Evolutionary conservation across 2,329 filamentous ascomycete genomes (phyloP), one percentile per base, ranked within the genome.

Genomic region (Plenodomus biglobosus): DNA sequence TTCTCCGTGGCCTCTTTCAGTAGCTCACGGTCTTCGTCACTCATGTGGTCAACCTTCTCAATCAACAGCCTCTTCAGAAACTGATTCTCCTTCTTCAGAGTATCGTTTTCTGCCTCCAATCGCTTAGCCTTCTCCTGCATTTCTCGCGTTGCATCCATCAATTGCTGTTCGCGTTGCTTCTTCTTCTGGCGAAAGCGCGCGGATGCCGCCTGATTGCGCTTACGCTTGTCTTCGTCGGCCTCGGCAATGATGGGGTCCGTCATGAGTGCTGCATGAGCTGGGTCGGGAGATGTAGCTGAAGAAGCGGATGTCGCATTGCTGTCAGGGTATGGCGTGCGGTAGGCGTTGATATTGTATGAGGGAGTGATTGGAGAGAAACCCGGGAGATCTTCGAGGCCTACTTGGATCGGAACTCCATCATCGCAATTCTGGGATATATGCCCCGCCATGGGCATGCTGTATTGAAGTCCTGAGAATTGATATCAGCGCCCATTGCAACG

Each of bases 151-250:
- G 61, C 56, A 38, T 71, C 68, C 42, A 69, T 44, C 46, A 95
- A 83, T 8, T 88, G 87, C 72, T 92, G 88, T 77, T 95, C 90
- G 42, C 90, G 86, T 75, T 94, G 89, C 83, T 95, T 95, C 86
- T 95, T 95, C 84, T 95, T 95, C 69, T 94, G 85, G 50, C 90
- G 87, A 80, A 95, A 95, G 41, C 90, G 87, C 16, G 90, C 90
- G 58, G 86, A 91, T 46, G 90, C 90, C 24, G 90, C 90, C 2
- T 91, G 95, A 75, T 95, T 95, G 56, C 90, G 85, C 50, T 90
- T 85, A 41, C 90, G 86, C 76, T 95, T 95, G 71, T 95, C 90
- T 73, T 95, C 90, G 72, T 95, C 90, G 18, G 90, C 90, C 40
- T 69, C 66, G 34, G 60, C 51, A 20, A 66, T 50, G 15, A 67